These are phyloP conservation scores for Aspergillus jensenii DNA, from an alignment of 2,329 filamentous ascomycete genomes.

Conservation along the genomic window DNA sequence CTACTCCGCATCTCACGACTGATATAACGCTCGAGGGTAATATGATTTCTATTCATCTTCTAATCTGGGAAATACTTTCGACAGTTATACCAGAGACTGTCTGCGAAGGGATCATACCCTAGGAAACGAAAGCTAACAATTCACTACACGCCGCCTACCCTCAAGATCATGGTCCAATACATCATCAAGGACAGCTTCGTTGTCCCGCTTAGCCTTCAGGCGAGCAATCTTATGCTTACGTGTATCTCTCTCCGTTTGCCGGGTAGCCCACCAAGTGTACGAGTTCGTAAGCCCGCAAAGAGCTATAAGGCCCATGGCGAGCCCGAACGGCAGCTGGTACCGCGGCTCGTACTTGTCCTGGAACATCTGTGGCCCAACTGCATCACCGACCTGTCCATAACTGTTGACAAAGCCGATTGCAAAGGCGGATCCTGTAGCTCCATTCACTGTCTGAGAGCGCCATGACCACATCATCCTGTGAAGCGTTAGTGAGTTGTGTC, in stretches of 20 bases:
- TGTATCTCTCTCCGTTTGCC: slow-evolving; percentile 13
- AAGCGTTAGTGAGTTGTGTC: not conserved
- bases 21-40: not conserved
- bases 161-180: not conserved
- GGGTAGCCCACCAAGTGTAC: too few relatives aligned
- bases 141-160: too few relatives aligned
- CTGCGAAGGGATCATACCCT: too few relatives aligned
- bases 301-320: slow-evolving; percentile 17
- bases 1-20: too few relatives aligned
- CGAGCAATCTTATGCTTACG: slow-evolving; percentile 10
- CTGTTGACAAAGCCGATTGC: slow-evolving; percentile 22
- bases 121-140: too few relatives aligned
- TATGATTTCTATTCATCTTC: too few relatives aligned
- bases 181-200: slow-evolving; percentile 1
- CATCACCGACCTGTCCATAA: slow-evolving; percentile 22
- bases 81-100: too few relatives aligned
- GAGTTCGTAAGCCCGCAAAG: slow-evolving; percentile 2
- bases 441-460: slow-evolving; percentile 11
- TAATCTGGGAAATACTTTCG: too few relatives aligned
- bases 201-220: not conserved
- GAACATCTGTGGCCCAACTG: slow-evolving; percentile 19
- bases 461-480: slow-evolving; percentile 13
- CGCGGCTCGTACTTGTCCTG: slow-evolving; percentile 18
- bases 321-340: slow-evolving; percentile 17
- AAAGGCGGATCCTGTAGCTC: slow-evolving; percentile 12